Base-by-base conservation (phyloP, 352 stramenopile genomes). In the Phytophthora pinifolia region DNA sequence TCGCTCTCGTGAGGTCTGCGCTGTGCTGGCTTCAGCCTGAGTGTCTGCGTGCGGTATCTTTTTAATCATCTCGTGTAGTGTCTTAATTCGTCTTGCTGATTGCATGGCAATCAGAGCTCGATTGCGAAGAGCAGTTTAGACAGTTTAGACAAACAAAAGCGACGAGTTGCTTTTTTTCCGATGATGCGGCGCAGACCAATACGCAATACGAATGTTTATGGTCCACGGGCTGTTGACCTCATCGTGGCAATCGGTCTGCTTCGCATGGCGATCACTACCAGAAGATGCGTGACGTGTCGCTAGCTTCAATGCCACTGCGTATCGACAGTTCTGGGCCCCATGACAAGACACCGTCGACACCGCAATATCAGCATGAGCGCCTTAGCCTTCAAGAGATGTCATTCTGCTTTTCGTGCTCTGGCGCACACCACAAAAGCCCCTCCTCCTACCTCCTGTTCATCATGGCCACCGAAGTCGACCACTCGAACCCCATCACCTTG, bases 401-500 rank as follows among this genome's bases (percentile, higher is more conserved):
- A 67, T 67, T 67, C 29, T 32, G 17, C 41, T 41, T 66, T 67
- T 65, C 38, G 38, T 56, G 20, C 35, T 31, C 38, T 27, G 55
- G 46, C 36, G 39, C 36, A 38, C 55, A 65, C 50, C 51, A 42
- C 45, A 27, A 45, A 43, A 30, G 20, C 36, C 50, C 18, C 42
- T 15, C 13, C 31, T 35, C 20, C 25, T 42, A 4, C 43, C 43
- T 22, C 52, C 29, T 43, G 12, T 53, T 31, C 46, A 57, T 51
- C 43, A 70, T 66, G 49, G 15, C 46, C 6, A 46, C 51, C 36
- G 62, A 73, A 46, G 63, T 88, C 18, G 69, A 88, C 62, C 77
- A 88, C 71, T 74, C 74, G 20, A 91, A 93, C 70, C 83, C 80
- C 30, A 89, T 93, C 56, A 98, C 96, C 53, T 82, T 99, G 44